Evolutionary conservation across 2,329 filamentous ascomycete species (phyloP).

Genomic region (Metarhizium robertsii): DNA sequence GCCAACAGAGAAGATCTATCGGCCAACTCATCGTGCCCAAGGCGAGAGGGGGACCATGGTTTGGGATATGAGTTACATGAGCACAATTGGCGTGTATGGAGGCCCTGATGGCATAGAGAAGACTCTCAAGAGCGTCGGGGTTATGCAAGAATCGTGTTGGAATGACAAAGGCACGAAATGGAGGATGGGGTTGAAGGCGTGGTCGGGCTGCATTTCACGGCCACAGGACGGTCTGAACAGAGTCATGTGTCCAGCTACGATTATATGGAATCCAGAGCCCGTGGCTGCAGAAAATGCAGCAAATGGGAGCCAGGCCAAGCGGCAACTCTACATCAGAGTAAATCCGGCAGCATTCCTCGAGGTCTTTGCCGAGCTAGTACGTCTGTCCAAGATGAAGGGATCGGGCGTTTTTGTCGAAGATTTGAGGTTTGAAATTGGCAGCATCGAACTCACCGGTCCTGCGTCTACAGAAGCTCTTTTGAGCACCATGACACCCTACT

Average conservation of each 20-base stretch:
- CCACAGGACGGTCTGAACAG: conserved; percentile 42
- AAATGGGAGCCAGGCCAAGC: conserved; percentile 16
- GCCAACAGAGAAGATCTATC: conserved; percentile 82
- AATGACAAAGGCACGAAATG: conserved; percentile 59
- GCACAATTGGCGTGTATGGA: conserved; percentile 73
- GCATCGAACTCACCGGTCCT: conserved; percentile 52
- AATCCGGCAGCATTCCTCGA: conserved; percentile 75
- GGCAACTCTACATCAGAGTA: conserved; percentile 58
- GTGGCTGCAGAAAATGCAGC: conserved; percentile 15
- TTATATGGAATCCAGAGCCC: conserved; percentile 61
- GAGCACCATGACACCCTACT: conserved; percentile 51
- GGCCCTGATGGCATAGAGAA: conserved; percentile 51
- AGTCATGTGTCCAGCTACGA: conserved; percentile 61
- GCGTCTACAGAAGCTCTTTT: conserved; percentile 71
- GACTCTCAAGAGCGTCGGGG: conserved; percentile 56
- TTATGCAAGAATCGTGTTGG: conserved; percentile 53
- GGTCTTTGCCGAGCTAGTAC: conserved; percentile 54
- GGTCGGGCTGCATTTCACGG: conserved; percentile 40
- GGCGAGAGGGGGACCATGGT: conserved; percentile 67
- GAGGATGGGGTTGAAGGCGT: conserved; percentile 45
- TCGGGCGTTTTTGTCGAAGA: conserved; percentile 58
- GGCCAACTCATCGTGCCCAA: conserved; percentile 74
- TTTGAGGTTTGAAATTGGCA: conserved; percentile 57
- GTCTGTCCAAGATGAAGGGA: conserved; percentile 48
- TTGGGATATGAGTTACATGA: conserved; percentile 94